Percentiles rank a stretch among this genome's conserved stretches.
These are phyloP conservation scores for Pleurotus ostreatus DNA, from an alignment of 768 basidiomycete species.

Conservation along the genomic window DNA sequence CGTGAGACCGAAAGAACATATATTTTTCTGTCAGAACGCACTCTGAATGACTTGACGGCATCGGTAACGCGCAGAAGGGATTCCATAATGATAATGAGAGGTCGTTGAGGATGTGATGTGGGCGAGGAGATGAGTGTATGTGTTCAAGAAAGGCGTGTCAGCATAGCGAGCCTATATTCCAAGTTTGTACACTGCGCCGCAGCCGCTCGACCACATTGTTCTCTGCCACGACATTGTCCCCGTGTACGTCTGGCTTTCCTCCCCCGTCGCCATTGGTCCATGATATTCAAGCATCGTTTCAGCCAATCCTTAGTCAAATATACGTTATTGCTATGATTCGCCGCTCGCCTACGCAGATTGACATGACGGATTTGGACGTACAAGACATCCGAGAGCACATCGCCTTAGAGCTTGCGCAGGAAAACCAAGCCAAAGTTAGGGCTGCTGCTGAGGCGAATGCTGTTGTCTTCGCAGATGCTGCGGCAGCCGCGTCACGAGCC, in stretches of 20 bases:
- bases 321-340: slow-evolving; percentile 54
- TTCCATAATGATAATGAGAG: slow-evolving; percentile 48
- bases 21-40: slow-evolving; percentile 27
- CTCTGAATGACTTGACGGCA: slow-evolving; percentile 65
- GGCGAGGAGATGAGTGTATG: slow-evolving; percentile 9
- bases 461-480: slow-evolving; percentile 1
- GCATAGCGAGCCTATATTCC: neutral
- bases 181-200: slow-evolving; percentile 10
- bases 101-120: slow-evolving; percentile 7
- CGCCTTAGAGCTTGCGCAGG: slow-evolving; percentile 41
- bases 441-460: neutral
- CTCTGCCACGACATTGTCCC: slow-evolving; percentile 10
- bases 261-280: too few species aligned
- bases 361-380: slow-evolving; percentile 73
- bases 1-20: too few species aligned
- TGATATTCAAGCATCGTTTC: too few species aligned
- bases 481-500: slow-evolving; percentile 1
- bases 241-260: neutral
- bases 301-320: too few species aligned
- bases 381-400: slow-evolving; percentile 71
- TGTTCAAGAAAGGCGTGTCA: neutral
- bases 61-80: slow-evolving; percentile 61
- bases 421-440: neutral
- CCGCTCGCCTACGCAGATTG: slow-evolving; percentile 70
- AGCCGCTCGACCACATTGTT: slow-evolving; percentile 12